Conservation (phyloP, 2,329 filamentous ascomycete species). For the Fusarium armeniacum region DNA sequence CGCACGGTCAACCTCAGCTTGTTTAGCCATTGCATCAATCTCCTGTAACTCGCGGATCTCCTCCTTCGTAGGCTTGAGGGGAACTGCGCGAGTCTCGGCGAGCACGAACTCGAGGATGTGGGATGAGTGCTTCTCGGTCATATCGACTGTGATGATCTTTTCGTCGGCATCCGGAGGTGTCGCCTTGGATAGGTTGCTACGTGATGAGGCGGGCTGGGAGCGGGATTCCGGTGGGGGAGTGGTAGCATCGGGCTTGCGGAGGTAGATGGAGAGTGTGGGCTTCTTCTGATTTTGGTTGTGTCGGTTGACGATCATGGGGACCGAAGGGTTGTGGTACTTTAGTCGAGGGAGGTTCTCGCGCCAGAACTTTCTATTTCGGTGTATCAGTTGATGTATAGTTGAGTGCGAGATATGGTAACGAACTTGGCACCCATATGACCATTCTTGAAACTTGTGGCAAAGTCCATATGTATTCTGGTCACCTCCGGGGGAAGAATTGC, state of each 20-base stretch:
- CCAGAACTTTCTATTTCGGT: constrained; percentile 83
- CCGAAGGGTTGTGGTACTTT: constrained; percentile 92
- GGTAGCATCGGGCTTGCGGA: constrained; percentile 59
- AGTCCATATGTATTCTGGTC: constrained; percentile 80
- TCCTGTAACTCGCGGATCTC: constrained; percentile 71
- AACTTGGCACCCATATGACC: constrained; percentile 83
- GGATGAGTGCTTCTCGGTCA: constrained; percentile 72
- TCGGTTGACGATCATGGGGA: constrained; percentile 86
- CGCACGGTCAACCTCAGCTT: constrained; percentile 68
- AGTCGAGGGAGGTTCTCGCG: constrained; percentile 83
- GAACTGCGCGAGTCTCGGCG: constrained; percentile 70
- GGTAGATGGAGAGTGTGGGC: constrained; percentile 76
- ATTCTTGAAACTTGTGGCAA: constrained; percentile 71
- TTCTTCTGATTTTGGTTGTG: constrained; percentile 68
- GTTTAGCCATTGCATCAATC: constrained; percentile 67
- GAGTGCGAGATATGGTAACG: constrained; percentile 42
- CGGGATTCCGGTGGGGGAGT: constrained; percentile 48
- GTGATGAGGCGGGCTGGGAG: constrained; percentile 63
- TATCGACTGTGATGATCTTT: constrained; percentile 69
- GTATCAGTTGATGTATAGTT: constrained; percentile 22
- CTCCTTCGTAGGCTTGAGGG: constrained; percentile 69
- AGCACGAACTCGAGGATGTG: constrained; percentile 76
- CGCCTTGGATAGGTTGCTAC: constrained; percentile 62
- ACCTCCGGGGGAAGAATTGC: constrained; percentile 83
- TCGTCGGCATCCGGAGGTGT: constrained; percentile 64